Evolutionary conservation across 768 basidiomycete species (phyloP), one percentile per base, ranked within the genome.

Genomic region (Mycena metata): DNA sequence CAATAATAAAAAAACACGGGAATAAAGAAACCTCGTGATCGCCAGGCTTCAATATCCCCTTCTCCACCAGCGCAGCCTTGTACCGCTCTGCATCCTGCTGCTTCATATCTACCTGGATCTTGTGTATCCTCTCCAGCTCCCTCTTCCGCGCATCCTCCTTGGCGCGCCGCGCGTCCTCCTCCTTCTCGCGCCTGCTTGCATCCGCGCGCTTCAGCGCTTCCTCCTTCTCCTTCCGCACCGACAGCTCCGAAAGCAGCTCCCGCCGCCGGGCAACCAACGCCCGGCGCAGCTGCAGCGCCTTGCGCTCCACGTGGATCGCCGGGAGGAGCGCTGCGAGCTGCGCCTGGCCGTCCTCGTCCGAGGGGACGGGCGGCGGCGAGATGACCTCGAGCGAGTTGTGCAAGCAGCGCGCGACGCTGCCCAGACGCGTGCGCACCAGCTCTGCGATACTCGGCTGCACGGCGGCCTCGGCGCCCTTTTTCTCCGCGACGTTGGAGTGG

Each of bases 81-180:
- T 96, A 90, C 79, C 96, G 94, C 83, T 90, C 91, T 47, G 94
- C 93, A 78, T 98, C 96, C 76, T 94, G 92, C 39, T 85, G 86
- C 67, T 88, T 82, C 60, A 94, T 92, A 33, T 83, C 87, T 73
- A 96, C 96, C 66, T 96, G 88, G 82, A 95, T 94, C 79, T 86
- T 88, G 78, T 80, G 81, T 1, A 82, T 79, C 70, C 89, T 82
- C 79, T 95, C 93, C 67, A 87, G 77, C 76, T 94, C 92, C 70
- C 86, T 84, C 77, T 83, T 84, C 72, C 84, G 84, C 33, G 85
- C 79, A 46, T 94, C 92, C 76, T 93, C 92, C 67, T 88, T 85
- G 43, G 83, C 83, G 35, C 87, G 81, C 71, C 83, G 86, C 52
- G 79, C 83, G 72, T 92, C 89, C 75, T 93, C 89, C 74, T 93